A percentile compares a stretch with the other conserved stretches of the same genome.
These are phyloP conservation scores for Cutaneotrichosporon mucoides DNA, from an alignment of 1,284 basidiomycete species.

Conservation along the genomic window DNA sequence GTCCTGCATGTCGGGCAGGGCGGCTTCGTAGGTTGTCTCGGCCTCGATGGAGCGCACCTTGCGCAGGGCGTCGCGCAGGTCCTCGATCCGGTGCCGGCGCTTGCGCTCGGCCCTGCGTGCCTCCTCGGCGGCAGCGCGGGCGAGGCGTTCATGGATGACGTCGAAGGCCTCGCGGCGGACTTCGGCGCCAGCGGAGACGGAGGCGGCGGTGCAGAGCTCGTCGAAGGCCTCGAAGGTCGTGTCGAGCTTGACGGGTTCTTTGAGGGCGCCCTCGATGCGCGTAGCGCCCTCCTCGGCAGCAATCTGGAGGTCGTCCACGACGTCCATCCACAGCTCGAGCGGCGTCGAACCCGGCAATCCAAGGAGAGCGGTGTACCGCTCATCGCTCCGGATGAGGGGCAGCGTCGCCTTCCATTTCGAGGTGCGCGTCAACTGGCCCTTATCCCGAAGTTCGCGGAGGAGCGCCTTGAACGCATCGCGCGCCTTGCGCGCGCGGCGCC, in stretches of 20 bases:
- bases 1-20: conserved; percentile 68
- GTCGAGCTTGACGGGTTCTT: conserved; percentile 36
- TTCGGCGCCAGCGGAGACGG: conserved; percentile 48
- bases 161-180: conserved; percentile 61
- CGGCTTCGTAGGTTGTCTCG: conserved; percentile 70
- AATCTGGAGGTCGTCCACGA: conserved; percentile 79
- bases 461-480: conserved; percentile 81
- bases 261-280: conserved; percentile 51
- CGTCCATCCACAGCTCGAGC: conserved; percentile 93
- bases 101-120: conserved; percentile 73
- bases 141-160: conserved; percentile 62
- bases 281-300: conserved; percentile 71
- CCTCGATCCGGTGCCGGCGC: conserved; percentile 84
- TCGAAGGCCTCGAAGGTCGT: conserved; percentile 56
- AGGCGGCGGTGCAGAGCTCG: conserved; percentile 52
- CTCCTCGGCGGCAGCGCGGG: conserved; percentile 74
- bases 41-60: conserved; percentile 76
- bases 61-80: conserved; percentile 90
- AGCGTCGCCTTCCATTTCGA: conserved; percentile 90
- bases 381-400: conserved; percentile 67
- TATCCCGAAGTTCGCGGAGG: conserved; percentile 63
- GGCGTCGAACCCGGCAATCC: conserved; percentile 91
- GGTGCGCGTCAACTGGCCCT: conserved; percentile 69
- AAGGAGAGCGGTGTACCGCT: conserved; percentile 77
- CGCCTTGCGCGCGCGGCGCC: conserved; percentile 75